A percentile compares a stretch with the other conserved stretches of the same genome.
Evolutionary conservation across 2,329 filamentous ascomycete genomes (phyloP).

Genomic region (Colletotrichum spinosum): DNA sequence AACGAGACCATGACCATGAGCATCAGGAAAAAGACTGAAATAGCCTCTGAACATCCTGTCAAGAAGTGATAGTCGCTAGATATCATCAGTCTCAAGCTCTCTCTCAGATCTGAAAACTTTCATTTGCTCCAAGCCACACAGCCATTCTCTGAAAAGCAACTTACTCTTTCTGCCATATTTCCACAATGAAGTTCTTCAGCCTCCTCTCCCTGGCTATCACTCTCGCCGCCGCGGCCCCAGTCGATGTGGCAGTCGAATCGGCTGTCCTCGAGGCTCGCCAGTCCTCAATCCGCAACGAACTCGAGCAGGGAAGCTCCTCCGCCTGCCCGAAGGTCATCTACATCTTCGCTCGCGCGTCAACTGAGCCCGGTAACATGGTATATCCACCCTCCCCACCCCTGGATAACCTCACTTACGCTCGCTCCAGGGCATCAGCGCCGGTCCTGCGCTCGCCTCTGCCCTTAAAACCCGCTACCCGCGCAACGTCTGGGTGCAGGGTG

Average conservation of each 20-base stretch:
- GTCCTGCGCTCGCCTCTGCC: slow-evolving; percentile 44
- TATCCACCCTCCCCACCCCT: neutral
- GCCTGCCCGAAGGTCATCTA: slow-evolving; percentile 52
- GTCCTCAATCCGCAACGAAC: slow-evolving; percentile 43
- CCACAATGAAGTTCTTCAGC: slow-evolving; percentile 41
- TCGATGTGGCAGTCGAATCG: slow-evolving; percentile 22
- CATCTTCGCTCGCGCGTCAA: slow-evolving; percentile 54
- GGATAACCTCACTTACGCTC: neutral
- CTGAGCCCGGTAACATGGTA: slow-evolving; percentile 53
- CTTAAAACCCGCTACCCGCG: slow-evolving; percentile 44
- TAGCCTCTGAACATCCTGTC: slow-evolving; percentile 1
- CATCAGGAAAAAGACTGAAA: slow-evolving; percentile 11
- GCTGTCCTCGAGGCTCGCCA: slow-evolving; percentile 38
- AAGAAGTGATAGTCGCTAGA: neutral
- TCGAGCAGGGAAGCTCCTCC: slow-evolving; percentile 43
- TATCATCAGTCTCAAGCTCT: slow-evolving; percentile 25
- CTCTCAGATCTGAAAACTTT: slow-evolving; percentile 17
- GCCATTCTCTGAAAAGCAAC: slow-evolving; percentile 1
- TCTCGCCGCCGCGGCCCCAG: slow-evolving; percentile 35
- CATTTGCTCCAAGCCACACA: slow-evolving; percentile 24
- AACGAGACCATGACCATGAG: neutral
- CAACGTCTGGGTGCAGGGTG: slow-evolving; percentile 56
- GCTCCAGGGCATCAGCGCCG: slow-evolving; percentile 43
- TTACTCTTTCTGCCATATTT: neutral
- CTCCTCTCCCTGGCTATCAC: slow-evolving; percentile 35